Evolutionary conservation across 2,329 filamentous ascomycete species (phyloP).

Genomic region (Pseudopithomyces chartarum): DNA sequence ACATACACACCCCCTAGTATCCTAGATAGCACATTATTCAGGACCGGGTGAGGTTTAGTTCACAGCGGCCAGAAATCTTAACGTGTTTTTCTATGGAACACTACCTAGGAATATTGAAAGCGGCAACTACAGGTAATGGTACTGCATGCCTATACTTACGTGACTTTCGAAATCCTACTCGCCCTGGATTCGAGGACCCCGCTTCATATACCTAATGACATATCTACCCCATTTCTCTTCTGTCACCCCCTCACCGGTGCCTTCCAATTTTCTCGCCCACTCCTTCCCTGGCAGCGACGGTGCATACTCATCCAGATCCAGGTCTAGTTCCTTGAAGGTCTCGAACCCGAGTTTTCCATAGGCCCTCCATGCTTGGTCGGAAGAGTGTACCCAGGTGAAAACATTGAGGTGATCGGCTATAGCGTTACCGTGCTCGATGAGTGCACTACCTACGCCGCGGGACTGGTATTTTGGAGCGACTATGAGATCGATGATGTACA

Average conservation of each 20-base stretch:
- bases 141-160: too few species aligned
- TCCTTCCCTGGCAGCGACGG: not conserved
- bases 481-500: slow-evolving; percentile 3
- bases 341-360: slow-evolving; percentile 8
- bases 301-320: slow-evolving; percentile 9
- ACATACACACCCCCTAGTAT: too few species aligned
- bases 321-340: slow-evolving; percentile 2
- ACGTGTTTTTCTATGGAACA: too few species aligned
- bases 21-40: too few species aligned
- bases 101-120: too few species aligned
- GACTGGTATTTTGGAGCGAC: not conserved
- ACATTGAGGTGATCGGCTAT: slow-evolving; percentile 3
- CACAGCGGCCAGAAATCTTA: too few species aligned
- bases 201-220: slow-evolving; percentile 9
- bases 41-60: too few species aligned
- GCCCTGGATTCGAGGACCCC: not conserved
- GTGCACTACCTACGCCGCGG: slow-evolving; percentile 6
- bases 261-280: not conserved
- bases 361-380: slow-evolving; percentile 5
- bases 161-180: too few species aligned
- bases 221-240: slow-evolving; percentile 7
- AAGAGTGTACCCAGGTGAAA: slow-evolving; percentile 13
- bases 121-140: too few species aligned
- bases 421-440: slow-evolving; percentile 1
- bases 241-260: not conserved